phyloP scores from a whole-genome alignment of 2,329 filamentous ascomycete genomes.

The Leptographium lundbergii region DNA sequence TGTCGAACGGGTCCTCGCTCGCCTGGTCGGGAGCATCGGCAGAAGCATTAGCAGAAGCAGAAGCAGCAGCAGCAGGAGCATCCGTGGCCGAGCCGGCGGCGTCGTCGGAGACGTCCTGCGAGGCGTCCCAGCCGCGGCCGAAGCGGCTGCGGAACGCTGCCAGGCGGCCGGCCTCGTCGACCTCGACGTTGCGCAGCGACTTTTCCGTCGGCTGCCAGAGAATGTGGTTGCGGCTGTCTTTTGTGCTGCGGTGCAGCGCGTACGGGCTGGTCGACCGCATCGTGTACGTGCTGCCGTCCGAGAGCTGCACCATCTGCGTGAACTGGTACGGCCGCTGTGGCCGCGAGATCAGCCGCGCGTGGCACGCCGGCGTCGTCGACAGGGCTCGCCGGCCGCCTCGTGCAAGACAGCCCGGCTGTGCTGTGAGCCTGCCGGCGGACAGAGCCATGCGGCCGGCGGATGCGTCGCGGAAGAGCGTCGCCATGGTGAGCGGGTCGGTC shows the following conservation, averaged over 20 bases:
- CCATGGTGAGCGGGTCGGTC: neutral
- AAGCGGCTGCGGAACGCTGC: constrained; percentile 77
- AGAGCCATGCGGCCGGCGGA: neutral
- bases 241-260: constrained; percentile 46
- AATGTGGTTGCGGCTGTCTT: constrained; percentile 80
- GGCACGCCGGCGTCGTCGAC: constrained; percentile 35
- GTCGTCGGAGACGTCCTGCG: constrained; percentile 18
- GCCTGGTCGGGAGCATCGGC: neutral
- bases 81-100: constrained; percentile 8
- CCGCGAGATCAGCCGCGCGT: constrained; percentile 74
- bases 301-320: constrained; percentile 89
- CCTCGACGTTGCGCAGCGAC: constrained; percentile 75
- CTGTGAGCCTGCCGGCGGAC: neutral
- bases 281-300: constrained; percentile 77
- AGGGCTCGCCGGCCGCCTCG: constrained; percentile 19
- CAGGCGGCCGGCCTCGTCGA: constrained; percentile 86
- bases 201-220: constrained; percentile 82
- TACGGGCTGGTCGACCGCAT: constrained; percentile 63
- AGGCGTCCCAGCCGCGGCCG: constrained; percentile 69
- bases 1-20: constrained; percentile 19
- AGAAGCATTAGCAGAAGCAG: neutral
- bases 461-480: neutral
- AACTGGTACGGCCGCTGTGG: constrained; percentile 92
- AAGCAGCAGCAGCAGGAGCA: neutral
- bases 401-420: neutral